phyloP scores from a whole-genome alignment of 805 yeast species.

The Peterozyma toletana region DNA sequence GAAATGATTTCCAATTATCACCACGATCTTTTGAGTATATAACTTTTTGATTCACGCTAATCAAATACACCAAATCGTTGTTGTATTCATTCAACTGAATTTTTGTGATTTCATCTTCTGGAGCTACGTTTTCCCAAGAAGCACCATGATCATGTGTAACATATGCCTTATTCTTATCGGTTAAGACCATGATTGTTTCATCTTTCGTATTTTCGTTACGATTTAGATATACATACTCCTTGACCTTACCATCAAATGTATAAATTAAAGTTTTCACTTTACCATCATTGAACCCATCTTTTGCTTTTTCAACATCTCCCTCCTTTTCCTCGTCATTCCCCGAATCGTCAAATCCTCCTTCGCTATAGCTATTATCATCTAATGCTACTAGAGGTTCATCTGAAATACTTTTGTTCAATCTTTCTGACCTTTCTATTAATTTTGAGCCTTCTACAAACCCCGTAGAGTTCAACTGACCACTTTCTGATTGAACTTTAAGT shows the following conservation, averaged over 20 bases:
- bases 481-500: too few species aligned
- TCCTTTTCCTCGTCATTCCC: constrained; percentile 18
- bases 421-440: too few species aligned
- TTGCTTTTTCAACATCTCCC: constrained; percentile 24
- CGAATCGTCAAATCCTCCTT: too few species aligned
- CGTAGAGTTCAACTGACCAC: too few species aligned
- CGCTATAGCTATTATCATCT: too few species aligned
- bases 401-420: too few species aligned
- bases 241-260: constrained; percentile 47
- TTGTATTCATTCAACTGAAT: constrained; percentile 49
- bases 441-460: too few species aligned
- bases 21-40: constrained; percentile 67
- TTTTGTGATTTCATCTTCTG: constrained; percentile 38
- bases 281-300: constrained; percentile 28
- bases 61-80: constrained; percentile 44
- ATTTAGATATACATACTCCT: constrained; percentile 55
- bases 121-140: constrained; percentile 39
- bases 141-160: constrained; percentile 69
- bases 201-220: constrained; percentile 36
- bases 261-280: constrained; percentile 34
- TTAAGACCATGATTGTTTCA: constrained; percentile 59
- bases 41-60: constrained; percentile 42
- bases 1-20: constrained; percentile 40
- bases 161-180: constrained; percentile 45
- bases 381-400: too few species aligned